These are phyloP conservation scores for Triadica sebifera DNA, from an alignment of 345 rosid genomes.

Conservation along the genomic window DNA sequence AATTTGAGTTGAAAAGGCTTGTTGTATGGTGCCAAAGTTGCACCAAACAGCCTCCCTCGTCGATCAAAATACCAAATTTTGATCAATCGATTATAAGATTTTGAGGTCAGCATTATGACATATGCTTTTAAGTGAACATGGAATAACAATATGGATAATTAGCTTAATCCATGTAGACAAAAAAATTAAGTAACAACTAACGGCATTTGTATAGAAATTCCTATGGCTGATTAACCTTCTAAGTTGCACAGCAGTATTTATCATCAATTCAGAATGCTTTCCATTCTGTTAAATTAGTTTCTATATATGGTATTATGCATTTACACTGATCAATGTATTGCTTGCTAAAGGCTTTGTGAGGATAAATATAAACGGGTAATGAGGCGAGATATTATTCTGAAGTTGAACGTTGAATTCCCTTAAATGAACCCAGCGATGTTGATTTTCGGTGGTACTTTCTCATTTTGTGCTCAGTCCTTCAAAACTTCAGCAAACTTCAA, in stretches of 20 bases:
- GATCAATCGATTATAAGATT: too few relatives aligned
- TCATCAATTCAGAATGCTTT: not conserved
- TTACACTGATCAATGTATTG: not conserved
- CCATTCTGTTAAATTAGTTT: constrained; percentile 8
- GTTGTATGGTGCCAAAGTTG: too few relatives aligned
- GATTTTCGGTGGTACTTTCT: constrained; percentile 42
- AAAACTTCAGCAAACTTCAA: constrained; percentile 60
- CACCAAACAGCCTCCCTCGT: too few relatives aligned
- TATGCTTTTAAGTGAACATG: too few relatives aligned
- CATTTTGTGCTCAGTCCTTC: constrained; percentile 29
- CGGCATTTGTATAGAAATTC: not conserved
- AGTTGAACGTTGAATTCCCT: not conserved
- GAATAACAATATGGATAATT: too few relatives aligned
- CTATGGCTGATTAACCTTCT: not conserved
- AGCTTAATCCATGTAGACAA: too few relatives aligned
- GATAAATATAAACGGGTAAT: not conserved
- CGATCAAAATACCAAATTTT: too few relatives aligned
- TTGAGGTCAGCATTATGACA: too few relatives aligned
- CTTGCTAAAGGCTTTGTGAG: not conserved
- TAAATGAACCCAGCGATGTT: constrained; percentile 31
- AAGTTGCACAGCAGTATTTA: not conserved
- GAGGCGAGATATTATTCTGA: constrained; percentile 11
- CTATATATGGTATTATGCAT: not conserved
- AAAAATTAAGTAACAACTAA: too few relatives aligned
- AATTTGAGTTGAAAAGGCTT: too few relatives aligned